Base-by-base conservation (phyloP, 495 filamentous ascomycete genomes). In the Trypethelium eluteriae region DNA sequence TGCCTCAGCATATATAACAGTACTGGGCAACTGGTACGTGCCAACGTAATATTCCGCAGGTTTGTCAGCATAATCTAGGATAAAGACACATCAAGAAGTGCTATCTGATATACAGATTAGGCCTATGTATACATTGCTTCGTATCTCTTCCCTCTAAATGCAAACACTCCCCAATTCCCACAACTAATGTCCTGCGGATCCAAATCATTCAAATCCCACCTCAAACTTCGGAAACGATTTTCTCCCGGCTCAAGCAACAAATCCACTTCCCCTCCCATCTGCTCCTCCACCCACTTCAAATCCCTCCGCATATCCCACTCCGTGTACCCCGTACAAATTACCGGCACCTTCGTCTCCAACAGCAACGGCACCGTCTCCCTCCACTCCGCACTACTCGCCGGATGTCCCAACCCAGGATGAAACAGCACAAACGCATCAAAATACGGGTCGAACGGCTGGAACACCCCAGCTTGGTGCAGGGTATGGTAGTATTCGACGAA, bases 401-500 rank as follows among this genome's bases (percentile, higher is more conserved):
- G 92, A 75, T 99, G 95, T 32, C 94, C 94, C 32, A 99, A 80
- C 6, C 94, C 94, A 2, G 94, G 94, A 75, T 99, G 94, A 81
- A 97, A 99, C 63, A 96, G 82, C 72, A 99, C 85, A 71, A 99
- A 92, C 74, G 87, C 90, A 79, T 99, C 94, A 70, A 99, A 93
- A 76, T 99, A 99, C 1, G 94, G 94, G 75, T 99, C 94, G 77
- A 90, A 97, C 0, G 95, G 95, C 35, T 89, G 83, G 79, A 98
- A 99, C 65, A 90, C 81, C 39, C 88, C 85, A 1, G 93, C 87
- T 71, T 93, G 86, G 78, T 98, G 93, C 72, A 99, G 83, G 1
- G 92, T 97, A 75, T 99, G 93, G 80, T 93, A 99, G 78, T 99
- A 97, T 67, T 99, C 95, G 35, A 97, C 93, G 71, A 91, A 96